phyloP scores from a whole-genome alignment of 2,329 filamentous ascomycete species.

The Cladophialophora immunda region DNA sequence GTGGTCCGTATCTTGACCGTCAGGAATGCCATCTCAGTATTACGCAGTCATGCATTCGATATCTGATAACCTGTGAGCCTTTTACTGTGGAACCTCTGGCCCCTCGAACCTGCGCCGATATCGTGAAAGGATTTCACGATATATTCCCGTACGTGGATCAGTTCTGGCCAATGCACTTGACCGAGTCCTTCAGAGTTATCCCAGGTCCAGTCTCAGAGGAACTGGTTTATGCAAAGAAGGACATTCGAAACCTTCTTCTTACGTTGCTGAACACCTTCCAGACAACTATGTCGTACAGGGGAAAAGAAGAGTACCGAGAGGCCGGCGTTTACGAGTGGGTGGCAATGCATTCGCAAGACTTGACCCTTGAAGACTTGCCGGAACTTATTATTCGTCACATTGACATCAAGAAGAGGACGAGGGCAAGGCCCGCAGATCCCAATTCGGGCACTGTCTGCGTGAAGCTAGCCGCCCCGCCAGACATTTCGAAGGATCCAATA shows the following conservation, averaged over 20 bases:
- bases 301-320: not conserved
- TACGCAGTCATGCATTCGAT: conserved; percentile 16
- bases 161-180: conserved; percentile 6
- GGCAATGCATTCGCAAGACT: not conserved
- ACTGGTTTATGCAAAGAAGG: not conserved
- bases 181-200: conserved; percentile 19
- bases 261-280: not conserved
- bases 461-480: not conserved
- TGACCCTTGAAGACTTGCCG: not conserved
- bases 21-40: not conserved
- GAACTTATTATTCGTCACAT: not conserved
- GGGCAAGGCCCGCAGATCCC: not conserved
- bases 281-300: not conserved
- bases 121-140: conserved; percentile 17
- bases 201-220: not conserved
- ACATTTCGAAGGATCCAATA: not conserved
- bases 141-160: conserved; percentile 43
- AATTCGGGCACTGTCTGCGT: not conserved
- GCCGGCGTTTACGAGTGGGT: no score
- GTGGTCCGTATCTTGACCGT: conserved; percentile 12
- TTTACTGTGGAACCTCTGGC: not conserved
- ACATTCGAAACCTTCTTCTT: not conserved
- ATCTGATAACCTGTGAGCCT: conserved; percentile 9
- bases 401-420: not conserved
- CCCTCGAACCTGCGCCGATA: not conserved